Conservation (phyloP, 495 filamentous ascomycete genomes). For the Hypoxylon subgilvum region DNA sequence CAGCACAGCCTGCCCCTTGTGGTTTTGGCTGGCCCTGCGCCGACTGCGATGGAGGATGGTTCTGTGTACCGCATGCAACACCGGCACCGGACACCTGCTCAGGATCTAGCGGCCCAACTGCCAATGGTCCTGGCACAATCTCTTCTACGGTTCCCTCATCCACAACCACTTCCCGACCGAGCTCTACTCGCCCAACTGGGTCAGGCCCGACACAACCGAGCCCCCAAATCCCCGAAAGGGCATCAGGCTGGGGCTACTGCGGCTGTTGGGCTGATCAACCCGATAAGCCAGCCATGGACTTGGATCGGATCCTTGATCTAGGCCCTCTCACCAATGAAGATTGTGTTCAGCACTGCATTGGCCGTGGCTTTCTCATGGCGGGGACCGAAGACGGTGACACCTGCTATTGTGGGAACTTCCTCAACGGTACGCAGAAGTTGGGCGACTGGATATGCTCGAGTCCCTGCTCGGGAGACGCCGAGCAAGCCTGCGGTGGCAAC, state of each 20-base stretch:
- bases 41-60: conserved; percentile 48
- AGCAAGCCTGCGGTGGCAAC: conserved; percentile 54
- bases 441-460: conserved; percentile 51
- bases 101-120: conserved; percentile 7
- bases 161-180: conserved; percentile 5
- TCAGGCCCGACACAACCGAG: conserved; percentile 7
- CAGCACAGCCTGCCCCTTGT: conserved; percentile 49
- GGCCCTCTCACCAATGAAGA: conserved; percentile 61
- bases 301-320: conserved; percentile 49
- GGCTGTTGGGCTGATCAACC: conserved; percentile 63
- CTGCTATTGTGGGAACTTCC: conserved; percentile 67
- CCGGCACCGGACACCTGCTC: conserved; percentile 19
- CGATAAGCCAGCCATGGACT: conserved; percentile 57
- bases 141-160: conserved; percentile 18
- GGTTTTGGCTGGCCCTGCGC: conserved; percentile 52
- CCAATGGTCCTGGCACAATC: conserved; percentile 19
- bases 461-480: conserved; percentile 51
- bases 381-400: conserved; percentile 70
- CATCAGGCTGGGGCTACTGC: conserved; percentile 58
- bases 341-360: conserved; percentile 64
- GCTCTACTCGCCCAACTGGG: conserved; percentile 4
- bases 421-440: conserved; percentile 46
- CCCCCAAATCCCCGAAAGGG: conserved; percentile 23
- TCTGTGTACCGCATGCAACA: conserved; percentile 44
- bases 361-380: conserved; percentile 57